Evolutionary conservation across 208 protist genomes (phyloP).

Genomic region (Balamuthia mandrillaris): DNA sequence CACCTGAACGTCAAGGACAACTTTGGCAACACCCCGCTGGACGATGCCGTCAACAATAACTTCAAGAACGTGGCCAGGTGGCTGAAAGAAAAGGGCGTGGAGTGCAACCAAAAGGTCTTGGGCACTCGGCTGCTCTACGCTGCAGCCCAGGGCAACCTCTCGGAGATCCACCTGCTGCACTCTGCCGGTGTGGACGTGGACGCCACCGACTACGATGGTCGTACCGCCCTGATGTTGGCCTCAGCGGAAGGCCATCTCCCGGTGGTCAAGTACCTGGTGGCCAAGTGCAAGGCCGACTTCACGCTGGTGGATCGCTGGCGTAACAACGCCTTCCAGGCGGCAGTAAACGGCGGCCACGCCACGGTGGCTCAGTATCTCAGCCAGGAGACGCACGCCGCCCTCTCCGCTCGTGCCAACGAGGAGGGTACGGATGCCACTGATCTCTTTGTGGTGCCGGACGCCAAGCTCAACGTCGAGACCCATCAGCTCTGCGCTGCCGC

Average conservation of each 20-base stretch:
- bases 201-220: constrained; percentile 57
- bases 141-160: neutral
- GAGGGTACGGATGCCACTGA: neutral
- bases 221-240: constrained; percentile 56
- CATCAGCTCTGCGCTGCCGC: constrained; percentile 21
- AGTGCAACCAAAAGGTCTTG: neutral
- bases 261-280: constrained; percentile 48
- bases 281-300: constrained; percentile 33
- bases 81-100: too few species aligned
- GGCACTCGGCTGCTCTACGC: neutral
- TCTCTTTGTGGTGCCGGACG: neutral
- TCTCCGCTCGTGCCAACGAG: neutral
- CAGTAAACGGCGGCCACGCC: neutral
- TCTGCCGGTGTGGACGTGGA: neutral
- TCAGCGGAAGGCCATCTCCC: constrained; percentile 38
- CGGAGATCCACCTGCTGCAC: neutral
- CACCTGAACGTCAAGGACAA: neutral
- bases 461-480: constrained; percentile 25
- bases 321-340: neutral
- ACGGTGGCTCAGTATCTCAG: neutral
- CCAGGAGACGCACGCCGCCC: neutral
- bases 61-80: too few species aligned
- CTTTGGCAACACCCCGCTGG: neutral
- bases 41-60: too few species aligned
- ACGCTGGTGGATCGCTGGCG: constrained; percentile 19